Evolutionary conservation across 441 rosid species (phyloP).

Genomic region (Pelargonium myrrhifolium): DNA sequence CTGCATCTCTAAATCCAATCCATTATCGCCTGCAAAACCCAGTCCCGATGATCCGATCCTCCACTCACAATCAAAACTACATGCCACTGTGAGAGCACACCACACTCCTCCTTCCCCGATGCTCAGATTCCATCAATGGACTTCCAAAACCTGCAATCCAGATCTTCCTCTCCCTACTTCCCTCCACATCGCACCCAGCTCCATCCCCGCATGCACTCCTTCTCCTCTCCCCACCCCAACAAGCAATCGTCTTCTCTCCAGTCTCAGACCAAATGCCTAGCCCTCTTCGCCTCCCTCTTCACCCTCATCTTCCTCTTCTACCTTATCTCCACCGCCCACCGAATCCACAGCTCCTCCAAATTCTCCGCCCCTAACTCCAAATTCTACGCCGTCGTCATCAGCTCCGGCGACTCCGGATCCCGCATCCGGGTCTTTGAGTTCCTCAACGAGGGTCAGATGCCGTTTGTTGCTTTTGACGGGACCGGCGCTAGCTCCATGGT

Average conservation of each 20-base stretch:
- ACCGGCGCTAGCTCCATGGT: constrained; percentile 23
- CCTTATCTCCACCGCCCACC: constrained; percentile 33
- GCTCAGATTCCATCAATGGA: constrained; percentile 22
- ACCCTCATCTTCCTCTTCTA: constrained; percentile 31
- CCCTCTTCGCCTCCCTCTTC: constrained; percentile 24
- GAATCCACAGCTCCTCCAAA: constrained; percentile 34
- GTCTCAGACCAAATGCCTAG: constrained; percentile 18
- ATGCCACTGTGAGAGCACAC: background rate
- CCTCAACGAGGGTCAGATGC: constrained; percentile 28
- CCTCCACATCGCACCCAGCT: constrained; percentile 48
- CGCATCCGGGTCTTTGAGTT: constrained; percentile 31
- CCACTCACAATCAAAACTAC: background rate
- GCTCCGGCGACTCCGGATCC: constrained; percentile 20
- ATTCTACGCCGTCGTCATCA: constrained; percentile 28
- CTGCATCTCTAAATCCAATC: too few relatives aligned
- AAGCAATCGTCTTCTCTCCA: background rate
- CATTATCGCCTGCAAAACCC: too few relatives aligned
- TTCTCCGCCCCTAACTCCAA: constrained; percentile 27
- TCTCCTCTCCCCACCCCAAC: constrained; percentile 13
- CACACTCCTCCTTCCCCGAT: background rate
- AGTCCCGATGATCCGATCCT: background rate
- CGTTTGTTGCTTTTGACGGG: constrained; percentile 19
- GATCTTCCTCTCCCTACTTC: constrained; percentile 27
- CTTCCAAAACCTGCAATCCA: constrained; percentile 26
- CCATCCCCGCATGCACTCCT: constrained; percentile 42